phyloP scores from a whole-genome alignment of 2,329 filamentous ascomycete genomes.

The Niveomyces coronatus region DNA sequence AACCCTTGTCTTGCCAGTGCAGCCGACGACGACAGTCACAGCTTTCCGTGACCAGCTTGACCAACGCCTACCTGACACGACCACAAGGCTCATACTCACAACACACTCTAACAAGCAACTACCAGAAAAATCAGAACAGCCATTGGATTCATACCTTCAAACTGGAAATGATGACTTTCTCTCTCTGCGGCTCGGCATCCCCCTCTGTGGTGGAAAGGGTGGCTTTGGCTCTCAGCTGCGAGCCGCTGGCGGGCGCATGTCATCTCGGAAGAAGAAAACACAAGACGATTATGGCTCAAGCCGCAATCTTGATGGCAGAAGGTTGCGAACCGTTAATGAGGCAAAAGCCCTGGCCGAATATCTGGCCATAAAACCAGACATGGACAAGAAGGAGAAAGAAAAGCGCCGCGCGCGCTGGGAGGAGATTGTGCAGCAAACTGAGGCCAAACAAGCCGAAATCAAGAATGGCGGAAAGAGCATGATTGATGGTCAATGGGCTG shows the following conservation, averaged over 20 bases:
- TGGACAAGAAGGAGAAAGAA: conserved; percentile 91
- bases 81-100: conserved; percentile 62
- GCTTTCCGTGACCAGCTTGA: conserved; percentile 56
- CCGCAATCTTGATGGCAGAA: conserved; percentile 83
- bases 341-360: conserved; percentile 94
- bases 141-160: conserved; percentile 53
- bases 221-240: conserved; percentile 96
- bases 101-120: conserved; percentile 71
- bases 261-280: conserved; percentile 78
- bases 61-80: conserved; percentile 47
- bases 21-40: conserved; percentile 51
- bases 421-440: conserved; percentile 74
- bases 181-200: conserved; percentile 68
- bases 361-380: conserved; percentile 88
- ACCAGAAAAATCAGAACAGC: conserved; percentile 36
- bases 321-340: conserved; percentile 84
- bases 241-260: conserved; percentile 96
- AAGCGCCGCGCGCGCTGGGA: conserved; percentile 77
- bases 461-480: conserved; percentile 60
- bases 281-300: conserved; percentile 83
- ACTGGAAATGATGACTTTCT: conserved; percentile 56
- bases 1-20: conserved; percentile 70
- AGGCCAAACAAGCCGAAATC: conserved; percentile 74
- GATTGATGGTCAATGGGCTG: conserved; percentile 86
- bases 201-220: conserved; percentile 86